phyloP scores from a whole-genome alignment of 768 basidiomycete species.

The Suillus decipiens region DNA sequence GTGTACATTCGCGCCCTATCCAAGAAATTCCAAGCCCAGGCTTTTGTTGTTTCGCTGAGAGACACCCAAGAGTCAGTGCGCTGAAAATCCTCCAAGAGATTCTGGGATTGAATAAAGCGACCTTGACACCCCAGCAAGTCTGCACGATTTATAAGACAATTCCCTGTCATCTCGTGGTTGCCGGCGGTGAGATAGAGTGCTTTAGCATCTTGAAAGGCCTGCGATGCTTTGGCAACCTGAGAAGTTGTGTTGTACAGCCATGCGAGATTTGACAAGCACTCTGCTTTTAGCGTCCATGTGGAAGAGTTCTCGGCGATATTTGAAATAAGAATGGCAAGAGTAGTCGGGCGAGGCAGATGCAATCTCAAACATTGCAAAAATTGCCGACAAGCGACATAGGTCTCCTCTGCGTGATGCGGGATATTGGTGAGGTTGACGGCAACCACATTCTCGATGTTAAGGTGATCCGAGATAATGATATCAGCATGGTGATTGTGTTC shows the following conservation, averaged over 20 bases:
- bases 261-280: not conserved
- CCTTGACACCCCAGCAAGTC: not conserved
- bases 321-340: not conserved
- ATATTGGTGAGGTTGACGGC: not conserved
- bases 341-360: not conserved
- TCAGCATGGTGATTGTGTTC: not conserved
- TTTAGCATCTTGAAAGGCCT: not conserved
- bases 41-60: not conserved
- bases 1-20: not conserved
- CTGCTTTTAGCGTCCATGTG: not conserved
- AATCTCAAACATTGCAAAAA: not conserved
- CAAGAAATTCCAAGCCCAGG: not conserved
- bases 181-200: not conserved
- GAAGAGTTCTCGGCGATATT: not conserved
- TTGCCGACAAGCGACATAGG: not conserved
- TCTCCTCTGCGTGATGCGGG: not conserved
- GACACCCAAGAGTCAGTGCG: not conserved
- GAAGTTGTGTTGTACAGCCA: not conserved
- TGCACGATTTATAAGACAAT: not conserved
- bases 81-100: not conserved
- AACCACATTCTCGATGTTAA: not conserved
- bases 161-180: not conserved
- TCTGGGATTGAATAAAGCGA: not conserved
- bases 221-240: not conserved
- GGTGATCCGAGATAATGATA: slow-evolving; percentile 2